phyloP scores from a whole-genome alignment of 2,329 filamentous ascomycete genomes.

The Alternaria ventricosa region DNA sequence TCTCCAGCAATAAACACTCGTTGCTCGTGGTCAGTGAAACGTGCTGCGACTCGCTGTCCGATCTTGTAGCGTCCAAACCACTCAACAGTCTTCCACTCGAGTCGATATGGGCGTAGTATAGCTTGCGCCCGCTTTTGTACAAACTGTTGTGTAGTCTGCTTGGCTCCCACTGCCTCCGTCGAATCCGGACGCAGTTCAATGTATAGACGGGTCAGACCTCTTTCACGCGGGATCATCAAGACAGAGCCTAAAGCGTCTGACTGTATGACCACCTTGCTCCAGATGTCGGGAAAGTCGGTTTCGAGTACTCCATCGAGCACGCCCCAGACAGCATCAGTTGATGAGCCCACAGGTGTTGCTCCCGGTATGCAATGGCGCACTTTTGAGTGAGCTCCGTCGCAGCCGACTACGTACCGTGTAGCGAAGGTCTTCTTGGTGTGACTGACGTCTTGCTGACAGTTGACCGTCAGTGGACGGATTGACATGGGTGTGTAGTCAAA shows the following conservation, averaged over 20 bases:
- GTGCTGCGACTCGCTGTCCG: conserved; percentile 56
- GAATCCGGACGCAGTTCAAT: conserved; percentile 54
- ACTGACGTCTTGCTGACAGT: conserved; percentile 48
- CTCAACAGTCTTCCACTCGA: conserved; percentile 56
- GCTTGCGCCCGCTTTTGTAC: conserved; percentile 69
- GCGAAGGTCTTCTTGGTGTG: conserved; percentile 55
- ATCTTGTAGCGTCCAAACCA: conserved; percentile 62
- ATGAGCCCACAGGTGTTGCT: conserved; percentile 56
- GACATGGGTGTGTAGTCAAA: conserved; percentile 51
- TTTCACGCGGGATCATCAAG: conserved; percentile 75
- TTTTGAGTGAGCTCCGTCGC: conserved; percentile 74
- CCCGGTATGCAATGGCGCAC: conserved; percentile 68
- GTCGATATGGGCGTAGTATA: conserved; percentile 54
- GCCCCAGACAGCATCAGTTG: conserved; percentile 69
- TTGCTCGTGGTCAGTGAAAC: conserved; percentile 52
- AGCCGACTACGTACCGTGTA: conserved; percentile 72
- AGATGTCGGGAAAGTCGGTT: conserved; percentile 76
- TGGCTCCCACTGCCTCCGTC: conserved; percentile 37
- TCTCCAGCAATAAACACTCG: conserved; percentile 59
- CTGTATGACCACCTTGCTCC: conserved; percentile 75
- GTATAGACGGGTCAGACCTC: conserved; percentile 72
- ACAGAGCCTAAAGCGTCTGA: conserved; percentile 72
- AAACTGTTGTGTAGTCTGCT: conserved; percentile 64
- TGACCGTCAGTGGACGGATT: conserved; percentile 51
- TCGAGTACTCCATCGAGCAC: conserved; percentile 74